Evolutionary conservation across 176 grass and related monocot species (phyloP).

Genomic region (Bolboschoenus planiculmis): DNA sequence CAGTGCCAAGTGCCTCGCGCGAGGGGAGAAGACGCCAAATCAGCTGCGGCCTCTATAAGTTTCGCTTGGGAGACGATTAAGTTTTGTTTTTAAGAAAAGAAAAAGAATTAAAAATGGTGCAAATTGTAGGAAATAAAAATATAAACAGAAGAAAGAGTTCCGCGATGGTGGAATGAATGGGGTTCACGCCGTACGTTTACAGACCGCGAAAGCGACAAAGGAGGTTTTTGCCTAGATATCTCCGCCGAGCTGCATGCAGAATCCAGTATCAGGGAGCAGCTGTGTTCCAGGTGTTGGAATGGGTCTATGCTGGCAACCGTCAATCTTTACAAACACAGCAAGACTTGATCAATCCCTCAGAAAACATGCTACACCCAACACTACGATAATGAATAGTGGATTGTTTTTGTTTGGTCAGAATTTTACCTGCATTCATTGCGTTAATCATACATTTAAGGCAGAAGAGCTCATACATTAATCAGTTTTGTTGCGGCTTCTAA

Average conservation of each 20-base stretch:
- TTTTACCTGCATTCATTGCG: no score
- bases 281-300: not conserved
- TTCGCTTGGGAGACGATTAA: not conserved
- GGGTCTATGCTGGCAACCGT: not conserved
- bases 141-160: not conserved
- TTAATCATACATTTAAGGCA: no score
- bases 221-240: not conserved
- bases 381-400: no score
- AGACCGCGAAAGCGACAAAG: not conserved
- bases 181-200: not conserved
- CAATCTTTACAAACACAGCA: not conserved
- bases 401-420: no score
- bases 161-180: not conserved
- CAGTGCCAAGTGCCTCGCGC: slow-evolving; percentile 29
- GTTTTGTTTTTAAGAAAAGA: not conserved
- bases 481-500: no score
- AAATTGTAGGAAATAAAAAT: not conserved
- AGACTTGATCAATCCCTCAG: not conserved
- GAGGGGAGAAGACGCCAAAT: slow-evolving; percentile 22
- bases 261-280: not conserved
- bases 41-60: not conserved
- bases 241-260: slow-evolving; percentile 1
- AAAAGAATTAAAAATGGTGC: not conserved
- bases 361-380: no score
- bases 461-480: no score